Conservation (phyloP, 2,329 filamentous ascomycete genomes). For the Clonostachys sp. region DNA sequence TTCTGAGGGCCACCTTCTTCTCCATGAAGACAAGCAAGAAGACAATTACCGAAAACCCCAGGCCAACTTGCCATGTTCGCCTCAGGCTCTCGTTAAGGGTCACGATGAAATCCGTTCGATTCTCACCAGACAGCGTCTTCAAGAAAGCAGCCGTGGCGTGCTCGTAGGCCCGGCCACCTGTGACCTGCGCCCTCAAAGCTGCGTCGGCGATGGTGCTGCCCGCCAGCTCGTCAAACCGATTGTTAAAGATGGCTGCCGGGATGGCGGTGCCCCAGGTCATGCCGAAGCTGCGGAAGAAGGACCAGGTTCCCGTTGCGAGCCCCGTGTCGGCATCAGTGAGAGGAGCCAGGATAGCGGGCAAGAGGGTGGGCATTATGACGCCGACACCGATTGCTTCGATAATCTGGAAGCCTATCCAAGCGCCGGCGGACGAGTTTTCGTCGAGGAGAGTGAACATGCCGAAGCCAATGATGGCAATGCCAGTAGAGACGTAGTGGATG, state of each 20-base stretch:
- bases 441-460: conserved; percentile 37
- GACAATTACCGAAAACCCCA: too few relatives aligned
- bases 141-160: background rate
- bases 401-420: conserved; percentile 37
- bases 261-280: conserved; percentile 40
- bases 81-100: too few relatives aligned
- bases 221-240: conserved; percentile 1
- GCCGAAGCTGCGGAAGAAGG: conserved; percentile 42
- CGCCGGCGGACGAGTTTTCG: conserved; percentile 21
- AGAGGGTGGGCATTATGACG: conserved; percentile 29
- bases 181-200: conserved; percentile 7
- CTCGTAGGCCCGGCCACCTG: conserved; percentile 9
- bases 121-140: background rate
- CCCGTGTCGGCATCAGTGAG: conserved; percentile 7
- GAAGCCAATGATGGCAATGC: conserved; percentile 26
- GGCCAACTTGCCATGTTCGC: too few relatives aligned
- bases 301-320: conserved; percentile 8
- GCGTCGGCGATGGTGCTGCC: conserved; percentile 9
- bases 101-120: too few relatives aligned
- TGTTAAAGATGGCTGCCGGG: conserved; percentile 27
- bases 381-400: conserved; percentile 33
- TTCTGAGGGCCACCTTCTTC: background rate
- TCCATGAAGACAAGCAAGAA: too few relatives aligned
- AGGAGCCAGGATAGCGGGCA: conserved; percentile 36
- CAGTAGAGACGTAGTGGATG: conserved; percentile 18